A percentile compares a stretch with the other conserved stretches of the same genome.
phyloP scores from a whole-genome alignment of 306 rosid genomes.

The Quercus dentata region DNA sequence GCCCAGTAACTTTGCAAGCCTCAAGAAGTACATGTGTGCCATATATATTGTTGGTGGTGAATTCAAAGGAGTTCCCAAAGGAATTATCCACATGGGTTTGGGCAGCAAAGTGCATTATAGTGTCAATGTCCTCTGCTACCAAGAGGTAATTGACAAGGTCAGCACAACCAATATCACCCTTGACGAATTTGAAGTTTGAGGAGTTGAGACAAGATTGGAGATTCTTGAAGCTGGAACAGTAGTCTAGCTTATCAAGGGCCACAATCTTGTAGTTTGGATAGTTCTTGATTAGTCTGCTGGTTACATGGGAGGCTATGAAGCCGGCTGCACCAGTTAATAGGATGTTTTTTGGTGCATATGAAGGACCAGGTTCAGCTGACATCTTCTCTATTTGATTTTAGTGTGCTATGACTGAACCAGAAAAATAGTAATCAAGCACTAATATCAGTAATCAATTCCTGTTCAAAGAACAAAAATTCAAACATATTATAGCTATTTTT shows the following conservation, averaged over 20 bases:
- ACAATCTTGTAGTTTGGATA: constrained; percentile 80
- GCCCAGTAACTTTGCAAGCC: constrained; percentile 92
- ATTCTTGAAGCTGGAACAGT: constrained; percentile 81
- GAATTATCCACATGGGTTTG: constrained; percentile 93
- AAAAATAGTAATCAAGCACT: constrained; percentile 1
- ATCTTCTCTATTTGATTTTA: constrained; percentile 20
- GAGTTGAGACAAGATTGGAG: constrained; percentile 72
- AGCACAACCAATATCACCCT: constrained; percentile 91
- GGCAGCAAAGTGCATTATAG: constrained; percentile 96
- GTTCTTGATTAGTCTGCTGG: constrained; percentile 70
- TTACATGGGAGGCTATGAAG: constrained; percentile 91
- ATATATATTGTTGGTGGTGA: constrained; percentile 90
- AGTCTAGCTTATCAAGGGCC: constrained; percentile 91
- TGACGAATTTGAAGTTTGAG: constrained; percentile 84
- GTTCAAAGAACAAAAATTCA: background rate
- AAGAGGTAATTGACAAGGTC: constrained; percentile 91
- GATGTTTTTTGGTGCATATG: constrained; percentile 80
- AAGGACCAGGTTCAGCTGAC: constrained; percentile 29
- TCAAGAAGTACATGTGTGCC: constrained; percentile 90
- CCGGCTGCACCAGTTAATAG: constrained; percentile 95
- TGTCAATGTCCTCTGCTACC: constrained; percentile 74
- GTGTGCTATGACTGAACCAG: constrained; percentile 13
- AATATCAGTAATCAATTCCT: background rate
- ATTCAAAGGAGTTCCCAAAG: constrained; percentile 86
- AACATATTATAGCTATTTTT: background rate